Percentiles rank a stretch among this genome's conserved stretches.
Conservation (phyloP, 2,329 filamentous ascomycete genomes). For the Hansfordia pulvinata region DNA sequence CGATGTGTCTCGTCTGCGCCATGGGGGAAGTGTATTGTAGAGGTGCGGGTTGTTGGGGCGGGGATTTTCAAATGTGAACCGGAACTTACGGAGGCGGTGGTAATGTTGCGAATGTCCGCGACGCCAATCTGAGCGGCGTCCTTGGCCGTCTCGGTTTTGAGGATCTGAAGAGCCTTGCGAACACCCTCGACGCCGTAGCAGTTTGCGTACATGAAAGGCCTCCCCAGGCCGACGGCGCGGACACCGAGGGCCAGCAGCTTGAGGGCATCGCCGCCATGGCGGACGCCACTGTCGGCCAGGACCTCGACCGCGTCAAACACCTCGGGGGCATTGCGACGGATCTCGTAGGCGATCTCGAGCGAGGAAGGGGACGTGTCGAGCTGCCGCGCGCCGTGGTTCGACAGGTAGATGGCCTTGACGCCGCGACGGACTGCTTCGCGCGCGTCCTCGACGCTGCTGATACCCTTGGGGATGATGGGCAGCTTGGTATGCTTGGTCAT, state of each 20-base stretch:
- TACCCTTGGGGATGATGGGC: slow-evolving; percentile 18
- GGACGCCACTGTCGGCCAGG: slow-evolving; percentile 19
- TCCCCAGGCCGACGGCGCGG: slow-evolving; percentile 23
- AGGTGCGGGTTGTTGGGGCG: too few relatives aligned
- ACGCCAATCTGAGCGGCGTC: slow-evolving; percentile 16
- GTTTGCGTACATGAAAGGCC: slow-evolving; percentile 33
- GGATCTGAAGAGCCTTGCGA: slow-evolving; percentile 22
- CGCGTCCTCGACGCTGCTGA: slow-evolving; percentile 19
- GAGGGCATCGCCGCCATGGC: slow-evolving; percentile 18
- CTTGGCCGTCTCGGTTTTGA: slow-evolving; percentile 26
- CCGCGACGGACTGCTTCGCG: slow-evolving; percentile 12
- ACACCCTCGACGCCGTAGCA: slow-evolving; percentile 31
- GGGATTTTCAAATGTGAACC: too few relatives aligned
- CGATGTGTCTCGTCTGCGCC: too few relatives aligned
- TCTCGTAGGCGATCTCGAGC: slow-evolving; percentile 17
- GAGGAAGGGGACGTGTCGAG: slow-evolving; percentile 15
- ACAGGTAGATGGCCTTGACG: slow-evolving; percentile 17
- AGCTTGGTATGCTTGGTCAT: slow-evolving; percentile 10
- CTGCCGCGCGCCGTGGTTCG: slow-evolving; percentile 21
- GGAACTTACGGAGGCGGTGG: slow-evolving; percentile 6
- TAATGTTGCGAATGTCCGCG: slow-evolving; percentile 12
- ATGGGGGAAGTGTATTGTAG: too few relatives aligned
- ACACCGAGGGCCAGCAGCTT: slow-evolving; percentile 21
- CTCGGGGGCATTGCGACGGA: slow-evolving; percentile 13
- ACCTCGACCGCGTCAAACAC: slow-evolving; percentile 17